Percentiles rank a stretch among this genome's conserved stretches.
Conservation (phyloP, 176 grass and related monocot genomes). For the Musa acuminata region DNA sequence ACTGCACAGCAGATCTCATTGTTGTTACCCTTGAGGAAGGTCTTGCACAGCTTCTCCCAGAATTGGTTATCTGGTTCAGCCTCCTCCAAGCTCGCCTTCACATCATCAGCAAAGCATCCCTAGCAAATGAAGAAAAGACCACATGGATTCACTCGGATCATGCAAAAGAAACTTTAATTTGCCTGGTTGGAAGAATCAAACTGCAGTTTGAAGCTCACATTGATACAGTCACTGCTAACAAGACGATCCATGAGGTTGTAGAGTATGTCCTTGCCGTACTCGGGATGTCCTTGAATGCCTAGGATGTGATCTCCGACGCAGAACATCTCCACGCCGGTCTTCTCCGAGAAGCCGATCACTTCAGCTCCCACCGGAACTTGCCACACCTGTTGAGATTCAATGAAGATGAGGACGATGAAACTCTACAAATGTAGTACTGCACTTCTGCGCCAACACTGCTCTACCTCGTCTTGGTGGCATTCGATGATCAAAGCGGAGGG, state of each 20-base stretch:
- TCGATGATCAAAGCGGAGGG: slow-evolving; percentile 47
- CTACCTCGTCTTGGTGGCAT: slow-evolving; percentile 75
- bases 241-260: slow-evolving; percentile 67
- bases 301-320: slow-evolving; percentile 44
- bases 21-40: slow-evolving; percentile 53
- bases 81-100: slow-evolving; percentile 39
- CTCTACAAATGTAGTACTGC: neutral
- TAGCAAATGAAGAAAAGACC: neutral
- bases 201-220: slow-evolving; percentile 29
- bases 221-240: slow-evolving; percentile 29
- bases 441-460: neutral
- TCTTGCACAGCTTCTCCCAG: slow-evolving; percentile 68
- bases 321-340: slow-evolving; percentile 72
- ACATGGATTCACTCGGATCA: neutral
- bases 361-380: slow-evolving; percentile 59
- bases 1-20: too few relatives aligned
- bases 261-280: slow-evolving; percentile 80
- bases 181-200: neutral
- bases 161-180: neutral
- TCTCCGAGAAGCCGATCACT: slow-evolving; percentile 62
- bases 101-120: slow-evolving; percentile 38
- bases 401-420: neutral
- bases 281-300: slow-evolving; percentile 87
- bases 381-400: slow-evolving; percentile 38
- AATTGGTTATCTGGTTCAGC: slow-evolving; percentile 57